These are phyloP conservation scores for Aspergillus tanneri DNA, from an alignment of 2,329 filamentous ascomycete genomes.

Conservation along the genomic window DNA sequence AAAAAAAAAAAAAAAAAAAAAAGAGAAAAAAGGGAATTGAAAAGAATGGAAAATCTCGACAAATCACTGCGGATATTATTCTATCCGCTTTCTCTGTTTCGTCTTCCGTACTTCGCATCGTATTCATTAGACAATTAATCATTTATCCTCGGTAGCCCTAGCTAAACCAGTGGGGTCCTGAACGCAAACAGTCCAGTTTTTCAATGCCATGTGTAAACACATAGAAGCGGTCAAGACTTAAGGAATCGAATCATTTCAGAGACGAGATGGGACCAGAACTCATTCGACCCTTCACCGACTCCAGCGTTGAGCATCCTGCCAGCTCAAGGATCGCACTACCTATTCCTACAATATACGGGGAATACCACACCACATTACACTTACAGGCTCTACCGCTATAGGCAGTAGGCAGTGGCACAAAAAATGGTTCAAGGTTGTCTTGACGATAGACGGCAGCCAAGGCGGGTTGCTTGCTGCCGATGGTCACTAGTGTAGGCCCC, in stretches of 20 bases:
- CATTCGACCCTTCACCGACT: conserved; percentile 11
- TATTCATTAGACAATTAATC: not conserved
- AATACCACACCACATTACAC: not conserved
- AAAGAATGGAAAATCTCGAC: not conserved
- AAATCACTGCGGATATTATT: not conserved
- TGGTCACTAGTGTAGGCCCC: conserved; percentile 30
- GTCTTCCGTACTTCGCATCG: not conserved
- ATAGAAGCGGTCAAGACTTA: conserved; percentile 12
- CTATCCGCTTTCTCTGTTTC: not conserved
- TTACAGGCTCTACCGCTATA: not conserved
- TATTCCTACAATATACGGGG: conserved; percentile 3
- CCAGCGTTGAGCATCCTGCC: not conserved
- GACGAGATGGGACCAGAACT: not conserved
- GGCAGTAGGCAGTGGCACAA: too few species aligned
- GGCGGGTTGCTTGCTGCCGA: conserved; percentile 22
- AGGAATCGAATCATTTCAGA: not conserved
- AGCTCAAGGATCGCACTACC: not conserved
- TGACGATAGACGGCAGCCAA: conserved; percentile 17
- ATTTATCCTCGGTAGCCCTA: not conserved
- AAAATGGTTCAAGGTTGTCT: conserved; percentile 7
- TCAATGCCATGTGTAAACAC: conserved; percentile 13
- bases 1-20: conserved; percentile 3
- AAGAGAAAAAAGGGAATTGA: not conserved
- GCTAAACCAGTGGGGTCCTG: conserved; percentile 3
- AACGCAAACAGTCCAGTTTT: conserved; percentile 6